Base-by-base conservation (phyloP, 139 green algal genomes). In the Asterochloris erici region DNA sequence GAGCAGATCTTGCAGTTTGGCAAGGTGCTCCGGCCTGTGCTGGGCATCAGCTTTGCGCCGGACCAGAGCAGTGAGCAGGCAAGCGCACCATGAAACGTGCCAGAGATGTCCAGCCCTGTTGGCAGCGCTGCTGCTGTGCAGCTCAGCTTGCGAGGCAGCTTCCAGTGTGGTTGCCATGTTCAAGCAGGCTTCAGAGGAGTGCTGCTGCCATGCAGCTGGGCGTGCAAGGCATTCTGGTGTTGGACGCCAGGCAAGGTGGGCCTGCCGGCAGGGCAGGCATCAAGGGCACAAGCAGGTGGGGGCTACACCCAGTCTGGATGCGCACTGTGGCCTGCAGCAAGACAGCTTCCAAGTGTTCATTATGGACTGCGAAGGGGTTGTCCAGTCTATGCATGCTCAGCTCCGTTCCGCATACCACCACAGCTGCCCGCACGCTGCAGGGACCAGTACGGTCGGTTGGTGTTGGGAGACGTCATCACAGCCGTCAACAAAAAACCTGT, bases 31-130 rank as follows among this genome's bases (percentile, higher is more conserved):
- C 70, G 94, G 14, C 95, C 95, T 1, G 83, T 98, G 24, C 84
- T 98, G n/a, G 95, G 95, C 76, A 98, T 98, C 83, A 87, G 90
- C 38, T 98, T 98, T 86, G 95, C 95, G 0, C 94, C 95, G 14
- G 95, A 98, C 80, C 88, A 92, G 78, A 91, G 90, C 0, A 88
- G 64, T 24, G 85, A 89, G 17, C 64, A 82, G 76, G 60, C 84
- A 13, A 73, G 70, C 21, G 23, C 74, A 79, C 12, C 74, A 68
- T 14, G 14, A 29, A 62, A 24, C 23, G 0, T n/a, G 29, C 26
- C 69, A 74, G 1, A 16, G 26, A 10, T 68, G 15, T 11, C 28
- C 60, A 68, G 61, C 21, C 21, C 26, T 81, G 68, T 13, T 47
- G 27, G 26, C 28, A 21, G 14, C 47, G 71, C n/a, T 77, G n/a